phyloP scores from a whole-genome alignment of 139 green algal genomes.

The Prasinococcaceae sp. region DNA sequence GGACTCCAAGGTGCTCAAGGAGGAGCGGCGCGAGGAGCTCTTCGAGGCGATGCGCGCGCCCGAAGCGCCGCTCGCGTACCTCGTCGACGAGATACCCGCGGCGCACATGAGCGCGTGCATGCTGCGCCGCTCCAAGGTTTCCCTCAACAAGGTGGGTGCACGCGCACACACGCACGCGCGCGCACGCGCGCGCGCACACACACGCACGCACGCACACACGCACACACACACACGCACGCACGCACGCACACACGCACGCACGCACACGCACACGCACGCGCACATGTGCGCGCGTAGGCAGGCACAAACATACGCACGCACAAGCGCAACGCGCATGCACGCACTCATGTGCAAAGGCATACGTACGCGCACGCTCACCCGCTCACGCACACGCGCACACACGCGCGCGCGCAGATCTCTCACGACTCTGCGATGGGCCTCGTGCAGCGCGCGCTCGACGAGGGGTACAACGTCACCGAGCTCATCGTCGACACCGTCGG shows the following conservation, averaged over 20 bases:
- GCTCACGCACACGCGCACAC: not conserved
- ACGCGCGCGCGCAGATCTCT: constrained; percentile 26
- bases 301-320: too few species aligned
- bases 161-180: not conserved
- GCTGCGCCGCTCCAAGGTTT: constrained; percentile 33
- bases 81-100: constrained; percentile 52
- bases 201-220: not conserved
- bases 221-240: not conserved
- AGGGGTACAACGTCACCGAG: constrained; percentile 48
- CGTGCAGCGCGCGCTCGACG: constrained; percentile 42
- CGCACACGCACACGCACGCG: constrained; percentile 3
- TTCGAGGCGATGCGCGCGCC: constrained; percentile 38
- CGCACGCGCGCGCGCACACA: not conserved
- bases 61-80: too few species aligned
- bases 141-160: not conserved
- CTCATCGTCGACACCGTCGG: constrained; percentile 78
- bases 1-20: constrained; percentile 69
- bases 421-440: constrained; percentile 44
- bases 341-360: not conserved
- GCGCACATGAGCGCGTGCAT: constrained; percentile 50
- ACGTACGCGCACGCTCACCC: constrained; percentile 1
- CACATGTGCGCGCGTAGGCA: too few species aligned
- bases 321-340: too few species aligned
- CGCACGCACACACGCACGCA: not conserved
- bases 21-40: constrained; percentile 44